Evolutionary conservation across 2,329 filamentous ascomycete species (phyloP), one percentile per base, ranked within the genome.

Genomic region (Aspergillus sojae): DNA sequence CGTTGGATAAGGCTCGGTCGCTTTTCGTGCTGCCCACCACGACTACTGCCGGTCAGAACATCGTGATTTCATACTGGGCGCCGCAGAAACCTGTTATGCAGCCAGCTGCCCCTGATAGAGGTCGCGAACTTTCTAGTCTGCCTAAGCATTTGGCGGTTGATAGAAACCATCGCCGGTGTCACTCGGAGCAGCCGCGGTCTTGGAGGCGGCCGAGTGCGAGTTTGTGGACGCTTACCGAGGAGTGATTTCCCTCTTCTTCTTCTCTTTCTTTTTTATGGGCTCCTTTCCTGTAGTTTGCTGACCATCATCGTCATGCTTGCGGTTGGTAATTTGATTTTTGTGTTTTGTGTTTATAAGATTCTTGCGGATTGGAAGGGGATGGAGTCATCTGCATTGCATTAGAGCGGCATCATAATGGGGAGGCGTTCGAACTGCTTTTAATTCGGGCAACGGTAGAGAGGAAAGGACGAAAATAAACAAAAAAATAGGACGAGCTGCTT

Each of bases 141-240:
- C 23, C 28, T 19, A 58, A 56, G 10, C 30, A 60, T n/a, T 59
- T 67, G 30, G 28, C 60, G n/a, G 63, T 60, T 4, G 72, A 71
- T 26, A 69, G 72, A 58, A 69, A 72, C 6, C 75, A 78, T 69
- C 69, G 75, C 21, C 70, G 77, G 57, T 76, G 75, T 60, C 77
- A 79, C 66, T 78, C 77, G 14, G 76, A 78, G 58, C 74, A 77
- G 60, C 77, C 77, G 28, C 71, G 75, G 45, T 67, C 75, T 30
- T 79, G 77, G 77, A 75, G 71, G 45, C 69, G 72, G 46, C 77
- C 77, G 5, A 77, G 75, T 59, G 71, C 73, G 50, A 69, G 69
- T 48, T 61, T 79, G 59, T 79, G 76, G 76, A 74, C 77, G 32
- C 65, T 79, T 34, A 53, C 67, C 57, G 77, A 78, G 65, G 74